phyloP scores from a whole-genome alignment of 805 yeast species.

The Blastobotrys peoriensis region DNA sequence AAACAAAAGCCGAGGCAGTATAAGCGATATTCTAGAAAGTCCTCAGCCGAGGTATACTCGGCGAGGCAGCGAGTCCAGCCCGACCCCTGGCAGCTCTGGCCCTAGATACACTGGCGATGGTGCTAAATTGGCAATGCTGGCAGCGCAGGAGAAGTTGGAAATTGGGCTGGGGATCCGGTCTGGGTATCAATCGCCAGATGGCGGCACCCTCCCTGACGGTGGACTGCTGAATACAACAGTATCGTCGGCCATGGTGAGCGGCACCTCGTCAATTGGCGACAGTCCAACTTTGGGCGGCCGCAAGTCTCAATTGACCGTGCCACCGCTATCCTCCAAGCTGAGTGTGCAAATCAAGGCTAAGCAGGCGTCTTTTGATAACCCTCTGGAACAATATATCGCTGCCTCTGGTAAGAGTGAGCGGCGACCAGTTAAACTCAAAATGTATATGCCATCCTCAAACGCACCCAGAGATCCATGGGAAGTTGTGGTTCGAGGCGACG shows the following conservation, averaged over 20 bases:
- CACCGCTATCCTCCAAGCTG: slow-evolving; percentile 16
- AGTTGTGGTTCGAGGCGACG: slow-evolving; percentile 32
- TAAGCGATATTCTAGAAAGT: not conserved
- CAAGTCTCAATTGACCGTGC: slow-evolving; percentile 8
- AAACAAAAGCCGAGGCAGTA: slow-evolving; percentile 3
- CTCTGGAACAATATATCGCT: slow-evolving; percentile 30
- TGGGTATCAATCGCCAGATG: not conserved
- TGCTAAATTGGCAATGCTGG: not conserved
- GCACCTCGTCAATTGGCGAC: not conserved
- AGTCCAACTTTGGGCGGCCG: slow-evolving; percentile 1
- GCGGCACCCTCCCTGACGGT: not conserved
- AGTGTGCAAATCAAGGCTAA: slow-evolving; percentile 26
- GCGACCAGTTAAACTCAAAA: slow-evolving; percentile 26
- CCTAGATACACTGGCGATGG: not conserved
- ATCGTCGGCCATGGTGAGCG: slow-evolving; percentile 7
- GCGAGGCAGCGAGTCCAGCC: not conserved
- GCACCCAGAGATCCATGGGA: slow-evolving; percentile 29
- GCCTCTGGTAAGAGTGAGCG: slow-evolving; percentile 32
- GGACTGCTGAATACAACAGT: not conserved
- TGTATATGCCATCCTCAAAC: slow-evolving; percentile 30
- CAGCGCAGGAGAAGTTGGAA: slow-evolving; percentile 2
- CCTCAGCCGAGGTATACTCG: not conserved
- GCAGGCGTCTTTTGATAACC: slow-evolving; percentile 27
- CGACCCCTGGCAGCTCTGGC: not conserved
- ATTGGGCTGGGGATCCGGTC: slow-evolving; percentile 3